Conservation (phyloP, 495 filamentous ascomycete genomes). For the Pyrenopolyporus hunteri region DNA sequence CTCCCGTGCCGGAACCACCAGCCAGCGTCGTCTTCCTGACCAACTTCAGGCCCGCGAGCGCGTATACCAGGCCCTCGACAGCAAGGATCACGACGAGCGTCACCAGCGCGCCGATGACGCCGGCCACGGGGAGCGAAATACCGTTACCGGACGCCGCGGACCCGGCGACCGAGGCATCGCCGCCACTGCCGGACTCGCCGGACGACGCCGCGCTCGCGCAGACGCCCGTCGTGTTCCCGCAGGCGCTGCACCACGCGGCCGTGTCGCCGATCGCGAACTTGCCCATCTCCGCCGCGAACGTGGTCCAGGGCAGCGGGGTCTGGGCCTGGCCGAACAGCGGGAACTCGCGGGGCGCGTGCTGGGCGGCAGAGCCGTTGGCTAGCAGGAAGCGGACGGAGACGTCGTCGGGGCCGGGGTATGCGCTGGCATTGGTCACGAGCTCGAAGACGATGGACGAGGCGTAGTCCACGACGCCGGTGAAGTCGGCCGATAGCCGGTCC, state of each 20-base stretch:
- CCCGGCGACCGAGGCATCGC: background rate
- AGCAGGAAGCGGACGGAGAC: constrained; percentile 78
- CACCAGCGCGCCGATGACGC: constrained; percentile 58
- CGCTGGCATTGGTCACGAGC: constrained; percentile 66
- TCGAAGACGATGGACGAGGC: constrained; percentile 76
- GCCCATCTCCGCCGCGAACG: constrained; percentile 66
- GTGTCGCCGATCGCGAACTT: constrained; percentile 65
- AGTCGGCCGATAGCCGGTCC: constrained; percentile 59
- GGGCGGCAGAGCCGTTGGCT: constrained; percentile 72
- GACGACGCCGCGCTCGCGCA: constrained; percentile 56
- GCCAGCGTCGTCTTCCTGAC: constrained; percentile 44
- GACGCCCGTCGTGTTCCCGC: constrained; percentile 64
- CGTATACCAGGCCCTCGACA: constrained; percentile 48
- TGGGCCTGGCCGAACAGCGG: constrained; percentile 69
- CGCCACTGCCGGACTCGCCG: constrained; percentile 2
- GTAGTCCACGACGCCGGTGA: constrained; percentile 72
- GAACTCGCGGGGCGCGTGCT: constrained; percentile 49
- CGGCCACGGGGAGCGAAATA: constrained; percentile 58
- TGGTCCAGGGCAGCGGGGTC: constrained; percentile 62
- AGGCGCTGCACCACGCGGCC: constrained; percentile 71
- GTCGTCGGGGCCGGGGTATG: constrained; percentile 61
- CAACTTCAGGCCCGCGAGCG: constrained; percentile 44
- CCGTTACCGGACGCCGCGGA: constrained; percentile 12
- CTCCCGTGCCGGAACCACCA: constrained; percentile 1
- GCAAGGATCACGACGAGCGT: constrained; percentile 53